Conservation (phyloP, 345 rosid genomes). For the Gossypium stocksii region DNA sequence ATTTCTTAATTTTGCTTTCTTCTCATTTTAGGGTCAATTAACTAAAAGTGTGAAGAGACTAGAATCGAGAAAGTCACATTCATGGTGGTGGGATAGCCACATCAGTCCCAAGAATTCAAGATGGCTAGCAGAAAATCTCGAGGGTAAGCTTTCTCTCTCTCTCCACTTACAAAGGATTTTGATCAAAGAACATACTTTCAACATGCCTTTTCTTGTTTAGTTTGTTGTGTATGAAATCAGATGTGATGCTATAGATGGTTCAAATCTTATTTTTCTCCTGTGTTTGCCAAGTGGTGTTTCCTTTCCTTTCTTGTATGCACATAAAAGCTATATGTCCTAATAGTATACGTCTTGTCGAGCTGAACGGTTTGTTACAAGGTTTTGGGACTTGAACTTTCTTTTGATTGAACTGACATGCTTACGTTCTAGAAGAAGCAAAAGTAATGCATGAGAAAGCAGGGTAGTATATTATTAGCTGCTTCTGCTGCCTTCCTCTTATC, state of each 20-base stretch:
- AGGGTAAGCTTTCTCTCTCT: slow-evolving; percentile 26
- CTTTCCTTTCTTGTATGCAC: neutral
- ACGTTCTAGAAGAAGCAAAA: slow-evolving; percentile 6
- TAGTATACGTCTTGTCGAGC: neutral
- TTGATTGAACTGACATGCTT: neutral
- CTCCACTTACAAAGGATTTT: neutral
- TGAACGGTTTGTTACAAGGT: neutral
- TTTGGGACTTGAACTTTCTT: neutral
- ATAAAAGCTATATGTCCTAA: neutral
- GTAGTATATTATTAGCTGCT: neutral
- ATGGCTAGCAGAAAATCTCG: slow-evolving; percentile 51
- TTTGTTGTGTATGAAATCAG: slow-evolving; percentile 3
- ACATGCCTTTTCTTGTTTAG: neutral
- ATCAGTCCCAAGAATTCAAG: slow-evolving; percentile 35
- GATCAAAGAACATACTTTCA: neutral
- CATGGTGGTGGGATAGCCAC: slow-evolving; percentile 35
- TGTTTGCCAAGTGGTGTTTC: neutral
- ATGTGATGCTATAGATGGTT: neutral
- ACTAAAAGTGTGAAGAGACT: slow-evolving; percentile 11
- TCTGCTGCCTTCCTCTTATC: neutral
- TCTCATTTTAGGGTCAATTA: neutral
- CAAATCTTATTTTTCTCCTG: neutral
- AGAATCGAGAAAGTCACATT: slow-evolving; percentile 17
- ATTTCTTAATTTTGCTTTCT: neutral
- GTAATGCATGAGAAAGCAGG: slow-evolving; percentile 8